Percentiles rank a stretch among this genome's conserved stretches.
Evolutionary conservation across 2,329 filamentous ascomycete species (phyloP).

Genomic region (Trichophyton rubrum): DNA sequence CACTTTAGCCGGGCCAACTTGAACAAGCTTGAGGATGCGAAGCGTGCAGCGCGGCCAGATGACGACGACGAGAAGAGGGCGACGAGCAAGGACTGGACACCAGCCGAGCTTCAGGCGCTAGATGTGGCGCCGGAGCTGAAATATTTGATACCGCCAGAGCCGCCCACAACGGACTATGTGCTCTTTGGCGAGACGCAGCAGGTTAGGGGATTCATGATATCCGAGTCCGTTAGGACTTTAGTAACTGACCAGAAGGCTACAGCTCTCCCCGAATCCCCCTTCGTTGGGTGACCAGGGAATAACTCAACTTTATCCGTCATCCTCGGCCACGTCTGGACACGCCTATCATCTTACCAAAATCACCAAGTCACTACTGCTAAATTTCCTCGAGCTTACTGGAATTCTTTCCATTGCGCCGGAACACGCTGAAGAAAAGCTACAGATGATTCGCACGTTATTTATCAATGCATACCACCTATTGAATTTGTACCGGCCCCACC

Average conservation of each 20-base stretch:
- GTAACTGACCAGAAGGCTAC: background rate
- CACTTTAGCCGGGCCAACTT: slow-evolving; percentile 70
- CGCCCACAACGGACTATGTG: slow-evolving; percentile 60
- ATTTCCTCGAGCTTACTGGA: slow-evolving; percentile 75
- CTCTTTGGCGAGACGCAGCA: slow-evolving; percentile 59
- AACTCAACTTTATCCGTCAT: slow-evolving; percentile 52
- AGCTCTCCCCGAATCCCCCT: slow-evolving; percentile 49
- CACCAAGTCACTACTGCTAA: slow-evolving; percentile 72
- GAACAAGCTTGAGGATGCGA: slow-evolving; percentile 43
- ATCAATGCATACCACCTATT: slow-evolving; percentile 88
- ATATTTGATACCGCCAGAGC: slow-evolving; percentile 67
- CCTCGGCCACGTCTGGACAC: slow-evolving; percentile 36
- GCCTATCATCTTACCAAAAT: slow-evolving; percentile 58
- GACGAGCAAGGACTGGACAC: slow-evolving; percentile 23
- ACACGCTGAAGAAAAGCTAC: slow-evolving; percentile 57
- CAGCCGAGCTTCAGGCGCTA: slow-evolving; percentile 24
- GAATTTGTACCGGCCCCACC: slow-evolving; percentile 88
- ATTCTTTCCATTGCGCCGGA: slow-evolving; percentile 55
- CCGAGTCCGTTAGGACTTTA: background rate
- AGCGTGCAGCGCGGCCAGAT: slow-evolving; percentile 24
- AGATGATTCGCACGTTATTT: slow-evolving; percentile 67
- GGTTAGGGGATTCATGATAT: slow-evolving; percentile 26
- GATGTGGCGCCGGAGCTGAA: slow-evolving; percentile 58
- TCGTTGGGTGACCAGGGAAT: slow-evolving; percentile 59
- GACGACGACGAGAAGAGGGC: slow-evolving; percentile 15